Evolutionary conservation across 2,329 filamentous ascomycete genomes (phyloP).

Genomic region (Ophiocordyceps camponoti-rufipedis): DNA sequence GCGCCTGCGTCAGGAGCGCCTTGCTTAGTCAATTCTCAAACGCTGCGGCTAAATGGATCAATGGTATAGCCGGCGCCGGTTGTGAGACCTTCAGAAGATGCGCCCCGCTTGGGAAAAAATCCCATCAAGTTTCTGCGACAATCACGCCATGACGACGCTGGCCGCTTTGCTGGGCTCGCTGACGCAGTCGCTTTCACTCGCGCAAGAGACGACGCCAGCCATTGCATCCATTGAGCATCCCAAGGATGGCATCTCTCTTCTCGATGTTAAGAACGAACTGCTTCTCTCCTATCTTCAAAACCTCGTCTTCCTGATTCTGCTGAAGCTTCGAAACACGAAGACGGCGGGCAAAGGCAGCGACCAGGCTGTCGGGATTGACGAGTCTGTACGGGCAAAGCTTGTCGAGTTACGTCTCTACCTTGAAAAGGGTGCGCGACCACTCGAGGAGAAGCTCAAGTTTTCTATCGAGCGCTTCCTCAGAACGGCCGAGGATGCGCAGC

Average conservation of each 20-base stretch:
- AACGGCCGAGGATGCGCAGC: constrained; percentile 58
- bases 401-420: constrained; percentile 81
- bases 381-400: constrained; percentile 64
- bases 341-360: constrained; percentile 5
- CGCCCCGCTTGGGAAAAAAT: neutral
- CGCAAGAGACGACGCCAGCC: constrained; percentile 48
- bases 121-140: neutral
- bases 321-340: constrained; percentile 51
- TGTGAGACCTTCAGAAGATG: neutral
- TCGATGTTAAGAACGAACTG: constrained; percentile 95
- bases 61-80: neutral
- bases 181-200: constrained; percentile 39
- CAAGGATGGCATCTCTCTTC: constrained; percentile 75
- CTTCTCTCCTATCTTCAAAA: constrained; percentile 92
- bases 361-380: constrained; percentile 30
- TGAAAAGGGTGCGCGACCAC: constrained; percentile 76
- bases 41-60: neutral
- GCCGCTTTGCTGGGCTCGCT: constrained; percentile 33
- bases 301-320: constrained; percentile 68
- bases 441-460: constrained; percentile 83
- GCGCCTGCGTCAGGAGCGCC: neutral
- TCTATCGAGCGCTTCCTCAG: constrained; percentile 91
- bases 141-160: constrained; percentile 17
- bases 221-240: constrained; percentile 49
- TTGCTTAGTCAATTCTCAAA: neutral